Conservation (phyloP, 331 rosid species). For the Stylosanthes scabra region DNA sequence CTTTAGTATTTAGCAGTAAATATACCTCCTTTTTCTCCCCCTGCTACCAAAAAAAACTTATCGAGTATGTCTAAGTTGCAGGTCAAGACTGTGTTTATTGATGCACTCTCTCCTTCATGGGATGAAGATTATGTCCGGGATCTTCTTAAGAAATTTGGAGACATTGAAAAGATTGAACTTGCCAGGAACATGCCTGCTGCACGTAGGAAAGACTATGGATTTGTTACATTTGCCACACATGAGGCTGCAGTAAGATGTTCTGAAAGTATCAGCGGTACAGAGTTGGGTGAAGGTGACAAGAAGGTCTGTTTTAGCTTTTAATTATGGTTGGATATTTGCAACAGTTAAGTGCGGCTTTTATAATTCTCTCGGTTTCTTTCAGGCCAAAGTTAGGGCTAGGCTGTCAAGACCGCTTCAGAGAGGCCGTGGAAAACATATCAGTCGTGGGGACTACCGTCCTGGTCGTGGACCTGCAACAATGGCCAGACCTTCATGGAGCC, state of each 20-base stretch:
- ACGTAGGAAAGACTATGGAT: slow-evolving; percentile 94
- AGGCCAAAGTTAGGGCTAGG: slow-evolving; percentile 98
- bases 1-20: slow-evolving; percentile 8
- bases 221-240: slow-evolving; percentile 90
- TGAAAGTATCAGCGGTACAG: slow-evolving; percentile 86
- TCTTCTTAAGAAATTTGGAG: slow-evolving; percentile 86
- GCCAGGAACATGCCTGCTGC: slow-evolving; percentile 99
- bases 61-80: slow-evolving; percentile 47
- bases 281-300: slow-evolving; percentile 89
- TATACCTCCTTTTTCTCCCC: slow-evolving; percentile 12
- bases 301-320: slow-evolving; percentile 62
- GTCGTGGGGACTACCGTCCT: slow-evolving; percentile 78
- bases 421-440: slow-evolving; percentile 79
- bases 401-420: slow-evolving; percentile 98
- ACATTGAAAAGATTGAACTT: slow-evolving; percentile 86
- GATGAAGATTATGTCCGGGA: slow-evolving; percentile 79
- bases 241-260: slow-evolving; percentile 96
- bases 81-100: slow-evolving; percentile 98
- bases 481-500: slow-evolving; percentile 79
- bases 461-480: slow-evolving; percentile 60
- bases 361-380: slow-evolving; percentile 31
- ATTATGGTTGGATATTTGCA: slow-evolving; percentile 10
- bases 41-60: slow-evolving; percentile 13
- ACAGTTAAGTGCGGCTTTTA: slow-evolving; percentile 5
- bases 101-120: slow-evolving; percentile 95